phyloP scores from a whole-genome alignment of 352 stramenopile genomes.

The Globisporangium ultimum region DNA sequence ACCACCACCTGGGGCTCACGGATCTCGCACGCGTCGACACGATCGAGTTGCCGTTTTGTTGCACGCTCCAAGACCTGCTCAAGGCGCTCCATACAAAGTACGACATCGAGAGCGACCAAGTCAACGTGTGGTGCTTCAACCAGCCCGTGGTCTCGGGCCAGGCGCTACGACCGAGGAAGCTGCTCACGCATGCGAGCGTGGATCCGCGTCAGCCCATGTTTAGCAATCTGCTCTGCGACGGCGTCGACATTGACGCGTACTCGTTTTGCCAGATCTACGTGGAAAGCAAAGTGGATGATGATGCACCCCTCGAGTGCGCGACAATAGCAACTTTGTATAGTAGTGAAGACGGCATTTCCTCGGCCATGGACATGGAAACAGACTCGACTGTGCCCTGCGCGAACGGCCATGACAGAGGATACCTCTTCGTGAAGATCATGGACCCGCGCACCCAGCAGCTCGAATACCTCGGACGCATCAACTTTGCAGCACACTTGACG shows the following conservation, averaged over 20 bases:
- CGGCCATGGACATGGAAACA: no score
- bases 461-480: conserved; percentile 41
- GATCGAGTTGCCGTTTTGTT: conserved; percentile 68
- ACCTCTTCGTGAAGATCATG: conserved; percentile 70
- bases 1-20: conserved; percentile 55
- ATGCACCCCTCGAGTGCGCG: conserved; percentile 27
- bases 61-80: conserved; percentile 53
- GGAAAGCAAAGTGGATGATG: conserved; percentile 34
- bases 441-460: conserved; percentile 34
- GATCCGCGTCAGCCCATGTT: conserved; percentile 55
- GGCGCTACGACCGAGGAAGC: conserved; percentile 65
- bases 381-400: no score
- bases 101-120: conserved; percentile 22
- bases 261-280: conserved; percentile 79
- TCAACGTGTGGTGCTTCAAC: conserved; percentile 75
- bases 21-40: conserved; percentile 42
- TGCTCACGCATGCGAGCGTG: conserved; percentile 43
- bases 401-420: conserved; percentile 16
- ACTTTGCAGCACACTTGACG: conserved; percentile 26
- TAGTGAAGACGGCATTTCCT: background rate
- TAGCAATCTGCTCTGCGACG: conserved; percentile 63
- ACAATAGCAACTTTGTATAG: conserved; percentile 10
- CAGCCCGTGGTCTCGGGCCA: conserved; percentile 70
- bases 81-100: conserved; percentile 28
- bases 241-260: conserved; percentile 82